A percentile compares a stretch with the other conserved stretches of the same genome.
Evolutionary conservation across 2,329 filamentous ascomycete species (phyloP).

Genomic region (Sphaerulina vaccinii): DNA sequence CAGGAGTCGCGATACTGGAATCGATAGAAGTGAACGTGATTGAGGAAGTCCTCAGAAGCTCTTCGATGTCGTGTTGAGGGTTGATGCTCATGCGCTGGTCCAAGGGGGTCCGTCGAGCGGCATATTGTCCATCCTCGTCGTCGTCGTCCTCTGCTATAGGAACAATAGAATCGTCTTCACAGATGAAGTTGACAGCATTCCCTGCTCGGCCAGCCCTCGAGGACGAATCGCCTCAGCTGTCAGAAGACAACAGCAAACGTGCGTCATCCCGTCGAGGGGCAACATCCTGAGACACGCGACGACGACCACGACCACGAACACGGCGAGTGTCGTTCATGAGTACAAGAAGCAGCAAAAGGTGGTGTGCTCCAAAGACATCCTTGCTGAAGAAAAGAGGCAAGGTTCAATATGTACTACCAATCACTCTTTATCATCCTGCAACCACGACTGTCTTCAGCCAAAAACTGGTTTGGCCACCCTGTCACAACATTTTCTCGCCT

Average conservation of each 20-base stretch:
- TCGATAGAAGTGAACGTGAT: neutral
- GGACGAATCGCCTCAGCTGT: neutral
- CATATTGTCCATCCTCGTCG: neutral
- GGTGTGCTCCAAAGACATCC: too few relatives aligned
- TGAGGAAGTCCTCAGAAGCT: constrained; percentile 18
- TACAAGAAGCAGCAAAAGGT: neutral
- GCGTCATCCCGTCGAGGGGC: neutral
- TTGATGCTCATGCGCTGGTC: constrained; percentile 26
- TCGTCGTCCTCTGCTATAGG: neutral
- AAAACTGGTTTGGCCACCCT: too few relatives aligned
- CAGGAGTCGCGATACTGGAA: constrained; percentile 7
- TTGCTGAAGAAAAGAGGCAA: too few relatives aligned
- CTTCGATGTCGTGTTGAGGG: constrained; percentile 25
- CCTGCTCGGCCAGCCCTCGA: neutral
- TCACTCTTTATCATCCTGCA: too few relatives aligned
- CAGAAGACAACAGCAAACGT: neutral
- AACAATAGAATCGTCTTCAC: neutral
- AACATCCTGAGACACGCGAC: neutral
- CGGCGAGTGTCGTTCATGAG: neutral
- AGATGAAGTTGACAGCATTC: neutral
- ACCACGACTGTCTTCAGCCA: too few relatives aligned
- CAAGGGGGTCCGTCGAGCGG: constrained; percentile 2
- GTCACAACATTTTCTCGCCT: too few relatives aligned
- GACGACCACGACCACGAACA: neutral
- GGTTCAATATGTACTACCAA: too few relatives aligned